Conservation (phyloP, 495 filamentous ascomycete genomes). For the Daldinia concentrica region DNA sequence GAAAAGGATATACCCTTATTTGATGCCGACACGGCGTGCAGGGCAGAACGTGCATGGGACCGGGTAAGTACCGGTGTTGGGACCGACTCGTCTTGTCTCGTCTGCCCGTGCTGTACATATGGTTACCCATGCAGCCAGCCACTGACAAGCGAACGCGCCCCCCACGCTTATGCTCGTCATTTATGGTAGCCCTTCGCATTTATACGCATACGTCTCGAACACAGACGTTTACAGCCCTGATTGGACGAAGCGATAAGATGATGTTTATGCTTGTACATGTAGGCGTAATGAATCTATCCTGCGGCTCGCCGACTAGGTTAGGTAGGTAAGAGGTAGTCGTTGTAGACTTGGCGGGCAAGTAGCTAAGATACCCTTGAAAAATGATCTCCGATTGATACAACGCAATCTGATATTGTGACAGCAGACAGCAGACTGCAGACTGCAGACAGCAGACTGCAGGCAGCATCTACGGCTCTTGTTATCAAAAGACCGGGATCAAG, state of each 20-base stretch:
- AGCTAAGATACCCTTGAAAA: not conserved
- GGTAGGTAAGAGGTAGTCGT: not conserved
- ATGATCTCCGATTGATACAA: constrained; percentile 32
- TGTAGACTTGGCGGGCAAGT: not conserved
- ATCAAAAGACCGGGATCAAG: constrained; percentile 11
- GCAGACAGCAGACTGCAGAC: too few relatives aligned
- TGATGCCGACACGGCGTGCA: not conserved
- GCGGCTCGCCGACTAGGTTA: constrained; percentile 3
- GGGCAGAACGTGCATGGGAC: not conserved
- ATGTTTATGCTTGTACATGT: not conserved
- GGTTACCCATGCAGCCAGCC: constrained; percentile 5
- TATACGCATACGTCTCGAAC: not conserved
- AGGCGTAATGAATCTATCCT: not conserved
- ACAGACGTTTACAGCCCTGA: not conserved
- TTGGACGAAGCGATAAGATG: constrained; percentile 7
- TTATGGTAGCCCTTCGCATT: not conserved
- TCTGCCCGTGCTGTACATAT: not conserved
- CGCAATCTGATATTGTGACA: constrained; percentile 1
- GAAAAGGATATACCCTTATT: not conserved
- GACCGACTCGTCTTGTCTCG: not conserved
- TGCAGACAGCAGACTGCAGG: too few relatives aligned
- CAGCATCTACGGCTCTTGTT: constrained; percentile 9
- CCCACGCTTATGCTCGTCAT: constrained; percentile 10
- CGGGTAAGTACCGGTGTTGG: constrained; percentile 3
- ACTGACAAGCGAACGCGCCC: not conserved